Conservation (phyloP, 148 eudicot species). For the Beta vulgaris region DNA sequence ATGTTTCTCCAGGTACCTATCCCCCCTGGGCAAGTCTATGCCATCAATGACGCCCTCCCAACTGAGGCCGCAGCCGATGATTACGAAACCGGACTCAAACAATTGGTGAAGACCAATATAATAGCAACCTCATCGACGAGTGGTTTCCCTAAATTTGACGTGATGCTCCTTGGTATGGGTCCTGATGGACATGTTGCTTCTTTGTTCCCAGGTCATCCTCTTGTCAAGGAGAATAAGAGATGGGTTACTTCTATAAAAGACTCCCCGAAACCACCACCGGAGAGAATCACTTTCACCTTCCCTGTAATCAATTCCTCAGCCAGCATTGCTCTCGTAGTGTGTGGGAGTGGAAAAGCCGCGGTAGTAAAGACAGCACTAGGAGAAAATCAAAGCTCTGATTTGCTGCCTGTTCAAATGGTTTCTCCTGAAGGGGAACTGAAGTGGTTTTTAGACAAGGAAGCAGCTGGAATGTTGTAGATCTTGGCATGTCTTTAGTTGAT, state of each 20-base stretch:
- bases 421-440: constrained; percentile 52
- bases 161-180: constrained; percentile 74
- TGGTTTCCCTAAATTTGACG: constrained; percentile 65
- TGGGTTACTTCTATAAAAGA: constrained; percentile 69
- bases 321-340: constrained; percentile 56
- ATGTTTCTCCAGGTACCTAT: constrained; percentile 39
- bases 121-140: constrained; percentile 38
- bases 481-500: constrained; percentile 6
- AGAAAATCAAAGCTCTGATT: constrained; percentile 5
- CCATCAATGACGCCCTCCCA: constrained; percentile 49
- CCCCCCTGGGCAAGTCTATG: constrained; percentile 44
- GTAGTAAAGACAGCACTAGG: constrained; percentile 36
- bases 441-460: constrained; percentile 68
- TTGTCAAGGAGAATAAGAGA: constrained; percentile 40
- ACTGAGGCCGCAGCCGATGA: constrained; percentile 69
- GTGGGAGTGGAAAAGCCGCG: constrained; percentile 52
- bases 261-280: constrained; percentile 73
- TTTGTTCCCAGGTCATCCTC: constrained; percentile 57
- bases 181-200: constrained; percentile 84
- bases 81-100: constrained; percentile 49
- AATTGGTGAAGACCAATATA: constrained; percentile 39
- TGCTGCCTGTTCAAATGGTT: constrained; percentile 51
- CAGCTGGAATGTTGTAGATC: constrained; percentile 45
- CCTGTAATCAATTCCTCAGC: constrained; percentile 67
- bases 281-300: constrained; percentile 71